phyloP scores from a whole-genome alignment of 2,329 filamentous ascomycete species.

The Xylaria sp. region DNA sequence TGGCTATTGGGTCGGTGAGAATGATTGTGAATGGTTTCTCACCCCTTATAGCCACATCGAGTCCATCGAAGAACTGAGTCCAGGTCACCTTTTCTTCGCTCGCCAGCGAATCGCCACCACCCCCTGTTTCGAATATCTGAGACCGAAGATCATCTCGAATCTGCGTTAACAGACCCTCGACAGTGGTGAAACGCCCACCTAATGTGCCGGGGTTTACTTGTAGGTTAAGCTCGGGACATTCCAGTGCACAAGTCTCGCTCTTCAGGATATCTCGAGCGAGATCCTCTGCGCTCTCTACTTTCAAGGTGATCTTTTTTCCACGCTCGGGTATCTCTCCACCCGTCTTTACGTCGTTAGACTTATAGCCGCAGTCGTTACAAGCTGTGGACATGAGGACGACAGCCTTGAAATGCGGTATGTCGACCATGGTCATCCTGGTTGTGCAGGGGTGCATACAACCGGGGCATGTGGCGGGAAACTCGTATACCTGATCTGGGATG shows the following conservation, averaged over 20 bases:
- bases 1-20: conserved; percentile 87
- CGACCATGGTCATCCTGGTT: conserved; percentile 98
- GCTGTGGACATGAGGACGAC: conserved; percentile 95
- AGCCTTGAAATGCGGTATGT: conserved; percentile 97
- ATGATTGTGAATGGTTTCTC: conserved; percentile 84
- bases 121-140: conserved; percentile 83
- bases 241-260: conserved; percentile 88
- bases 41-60: conserved; percentile 83
- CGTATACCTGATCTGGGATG: conserved; percentile 90
- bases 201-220: conserved; percentile 93
- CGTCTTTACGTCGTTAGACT: conserved; percentile 97
- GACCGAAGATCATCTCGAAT: conserved; percentile 88
- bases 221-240: conserved; percentile 87
- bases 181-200: conserved; percentile 94
- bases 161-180: conserved; percentile 92
- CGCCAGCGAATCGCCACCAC: conserved; percentile 82
- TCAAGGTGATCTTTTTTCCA: conserved; percentile 84
- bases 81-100: conserved; percentile 75
- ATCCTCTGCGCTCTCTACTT: conserved; percentile 76
- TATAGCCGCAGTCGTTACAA: conserved; percentile 92
- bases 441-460: conserved; percentile 87
- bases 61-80: conserved; percentile 80
- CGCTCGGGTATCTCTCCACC: conserved; percentile 90
- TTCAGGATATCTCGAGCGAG: conserved; percentile 94
- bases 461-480: conserved; percentile 90